Base-by-base conservation (phyloP, 2,329 filamentous ascomycete species). In the Septoria petroselini region DNA sequence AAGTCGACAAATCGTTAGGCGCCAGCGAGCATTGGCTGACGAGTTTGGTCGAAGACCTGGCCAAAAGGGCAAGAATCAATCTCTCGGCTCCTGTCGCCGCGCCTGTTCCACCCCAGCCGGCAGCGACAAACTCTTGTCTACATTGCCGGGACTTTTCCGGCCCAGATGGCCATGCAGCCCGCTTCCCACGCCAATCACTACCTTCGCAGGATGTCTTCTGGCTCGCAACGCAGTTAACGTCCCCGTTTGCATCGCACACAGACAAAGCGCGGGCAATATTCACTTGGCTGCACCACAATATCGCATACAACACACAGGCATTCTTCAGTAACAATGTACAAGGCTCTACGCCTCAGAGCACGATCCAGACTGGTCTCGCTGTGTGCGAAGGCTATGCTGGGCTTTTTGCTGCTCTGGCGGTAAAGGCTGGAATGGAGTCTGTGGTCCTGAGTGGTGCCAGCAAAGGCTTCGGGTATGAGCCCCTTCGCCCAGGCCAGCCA, bases 251-350 rank as follows among this genome's bases (percentile, higher is more conserved):
- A 1, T 95, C 88, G 0, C 91, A 85, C 1, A 95, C 91, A 0
- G 91, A 97, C 69, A 96, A 96, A 72, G 91, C 93, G 2, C 80
- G 93, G 21, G 89, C 83, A 2, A 88, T 98, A 52, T 97, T 97
- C 66, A 88, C 87, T 1, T 98, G 93, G 93, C 82, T 91, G 33
- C 91, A 97, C 70, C 84, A 97, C 69, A 97, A 97, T 62, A 84
- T 98, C 50, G 78, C 77, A 39, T 98, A 97, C 67, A 88, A 97
- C 65, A 82, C 83, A 0, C 77, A 81, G 19, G 79, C 84, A 18
- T 95, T 96, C 72, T 94, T 94, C 64, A 80, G 77, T 49, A 82
- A 75, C 41, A 82, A 75, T 39, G 81, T 95, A 25, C 77, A 82
- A 55, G 75, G 79, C 6, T 83, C 82, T 34, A 85, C 82, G 0